Evolutionary conservation across 257 asterid species (phyloP).

Genomic region (Salvia hispanica): DNA sequence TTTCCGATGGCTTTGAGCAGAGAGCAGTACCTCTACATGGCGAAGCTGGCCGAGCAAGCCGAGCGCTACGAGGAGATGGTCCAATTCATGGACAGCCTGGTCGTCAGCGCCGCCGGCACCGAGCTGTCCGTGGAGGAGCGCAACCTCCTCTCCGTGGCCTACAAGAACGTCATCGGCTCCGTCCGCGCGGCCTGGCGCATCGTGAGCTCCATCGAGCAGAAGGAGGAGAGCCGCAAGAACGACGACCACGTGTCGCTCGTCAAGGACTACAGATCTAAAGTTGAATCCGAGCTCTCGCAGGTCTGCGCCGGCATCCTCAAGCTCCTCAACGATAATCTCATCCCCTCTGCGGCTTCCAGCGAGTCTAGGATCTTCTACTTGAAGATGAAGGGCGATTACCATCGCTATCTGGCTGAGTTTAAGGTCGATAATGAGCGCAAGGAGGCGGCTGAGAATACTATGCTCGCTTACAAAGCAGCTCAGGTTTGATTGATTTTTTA

Average conservation of each 20-base stretch:
- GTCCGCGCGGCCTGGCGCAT: conserved; percentile 72
- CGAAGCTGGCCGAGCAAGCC: conserved; percentile 60
- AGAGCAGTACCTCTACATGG: conserved; percentile 62
- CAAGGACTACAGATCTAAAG: conserved; percentile 62
- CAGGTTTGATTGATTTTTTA: conserved; percentile 41
- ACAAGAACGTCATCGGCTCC: conserved; percentile 67
- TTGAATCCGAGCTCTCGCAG: conserved; percentile 51
- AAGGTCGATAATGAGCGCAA: conserved; percentile 62
- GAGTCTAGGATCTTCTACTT: conserved; percentile 62
- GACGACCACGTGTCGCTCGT: conserved; percentile 59
- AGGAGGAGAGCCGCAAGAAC: conserved; percentile 63
- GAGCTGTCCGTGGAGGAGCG: conserved; percentile 67
- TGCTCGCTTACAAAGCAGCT: conserved; percentile 63
- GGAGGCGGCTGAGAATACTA: conserved; percentile 63
- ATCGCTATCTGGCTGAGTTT: conserved; percentile 59
- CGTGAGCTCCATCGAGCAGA: conserved; percentile 60
- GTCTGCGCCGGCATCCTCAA: conserved; percentile 59
- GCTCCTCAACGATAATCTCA: conserved; percentile 41
- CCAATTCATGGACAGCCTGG: conserved; percentile 59
- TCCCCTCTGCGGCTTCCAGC: conserved; percentile 47
- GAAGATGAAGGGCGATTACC: conserved; percentile 72
- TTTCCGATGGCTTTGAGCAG: conserved; percentile 40
- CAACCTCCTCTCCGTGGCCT: conserved; percentile 62
- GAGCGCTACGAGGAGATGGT: conserved; percentile 75
- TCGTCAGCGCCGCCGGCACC: conserved; percentile 38